Percentiles rank a stretch among this genome's conserved stretches.
phyloP scores from a whole-genome alignment of 768 basidiomycete genomes.

The Coprinopsis strossmayeri region DNA sequence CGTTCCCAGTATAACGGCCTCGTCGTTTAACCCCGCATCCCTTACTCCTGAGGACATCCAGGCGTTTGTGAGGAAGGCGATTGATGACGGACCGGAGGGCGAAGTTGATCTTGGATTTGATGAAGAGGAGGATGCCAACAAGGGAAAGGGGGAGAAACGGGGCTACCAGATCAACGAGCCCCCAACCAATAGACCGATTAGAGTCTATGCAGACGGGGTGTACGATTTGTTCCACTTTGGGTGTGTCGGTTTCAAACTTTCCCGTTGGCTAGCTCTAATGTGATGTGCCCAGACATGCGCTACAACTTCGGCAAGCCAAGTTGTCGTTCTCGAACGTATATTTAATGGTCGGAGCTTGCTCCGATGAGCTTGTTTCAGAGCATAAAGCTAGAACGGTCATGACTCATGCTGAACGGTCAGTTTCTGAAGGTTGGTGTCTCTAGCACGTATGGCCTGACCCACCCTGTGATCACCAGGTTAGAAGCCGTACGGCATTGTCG shows the following conservation, averaged over 20 bases:
- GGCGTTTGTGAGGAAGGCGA: conserved; percentile 66
- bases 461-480: conserved; percentile 36
- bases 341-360: conserved; percentile 89
- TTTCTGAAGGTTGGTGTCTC: neutral
- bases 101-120: conserved; percentile 15
- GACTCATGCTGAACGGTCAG: conserved; percentile 80
- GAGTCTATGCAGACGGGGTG: conserved; percentile 94
- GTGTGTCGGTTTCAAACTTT: conserved; percentile 32
- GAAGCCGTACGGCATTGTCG: conserved; percentile 94
- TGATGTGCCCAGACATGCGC: conserved; percentile 60
- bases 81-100: conserved; percentile 60
- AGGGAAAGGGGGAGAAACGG: conserved; percentile 3
- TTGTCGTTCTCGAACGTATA: conserved; percentile 86
- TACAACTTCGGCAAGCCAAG: conserved; percentile 96
- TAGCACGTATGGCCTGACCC: neutral
- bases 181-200: conserved; percentile 69
- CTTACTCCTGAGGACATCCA: conserved; percentile 76
- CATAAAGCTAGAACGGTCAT: conserved; percentile 85
- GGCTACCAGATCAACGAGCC: conserved; percentile 83
- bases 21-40: conserved; percentile 55
- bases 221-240: conserved; percentile 98
- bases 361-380: conserved; percentile 71
- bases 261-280: conserved; percentile 1
- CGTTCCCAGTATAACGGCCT: conserved; percentile 28
- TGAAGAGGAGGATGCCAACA: neutral